A percentile compares a stretch with the other conserved stretches of the same genome.
Conservation (phyloP, 306 rosid species). For the Corylus heterophylla region DNA sequence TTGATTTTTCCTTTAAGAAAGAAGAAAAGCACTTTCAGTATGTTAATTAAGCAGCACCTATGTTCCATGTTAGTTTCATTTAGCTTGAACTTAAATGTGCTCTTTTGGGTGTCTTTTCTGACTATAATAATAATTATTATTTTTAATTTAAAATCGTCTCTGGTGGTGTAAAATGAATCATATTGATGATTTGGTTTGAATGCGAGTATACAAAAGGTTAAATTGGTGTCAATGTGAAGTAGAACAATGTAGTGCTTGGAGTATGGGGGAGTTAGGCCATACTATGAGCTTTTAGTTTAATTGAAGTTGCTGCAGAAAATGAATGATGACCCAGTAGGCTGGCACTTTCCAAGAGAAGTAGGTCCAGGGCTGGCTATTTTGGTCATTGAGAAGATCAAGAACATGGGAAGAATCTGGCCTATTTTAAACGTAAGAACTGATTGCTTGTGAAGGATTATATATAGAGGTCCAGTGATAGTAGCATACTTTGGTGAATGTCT, state of each 20-base stretch:
- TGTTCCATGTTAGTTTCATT: background rate
- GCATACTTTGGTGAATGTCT: background rate
- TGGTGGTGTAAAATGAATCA: background rate
- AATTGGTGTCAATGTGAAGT: background rate
- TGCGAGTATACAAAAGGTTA: background rate
- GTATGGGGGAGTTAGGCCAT: background rate
- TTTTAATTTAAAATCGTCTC: background rate
- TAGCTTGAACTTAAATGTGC: background rate
- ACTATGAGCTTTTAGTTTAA: background rate
- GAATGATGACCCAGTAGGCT: conserved; percentile 7
- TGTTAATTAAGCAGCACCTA: background rate
- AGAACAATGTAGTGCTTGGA: conserved; percentile 1
- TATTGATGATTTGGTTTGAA: background rate
- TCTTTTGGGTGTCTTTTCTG: background rate
- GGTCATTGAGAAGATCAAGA: background rate
- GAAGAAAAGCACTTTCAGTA: background rate
- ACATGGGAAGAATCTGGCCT: background rate
- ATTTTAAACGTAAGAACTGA: background rate
- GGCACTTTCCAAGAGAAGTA: background rate
- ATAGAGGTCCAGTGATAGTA: conserved; percentile 7
- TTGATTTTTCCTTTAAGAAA: background rate
- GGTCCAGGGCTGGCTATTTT: background rate
- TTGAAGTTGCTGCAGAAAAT: background rate
- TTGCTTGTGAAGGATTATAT: conserved; percentile 11
- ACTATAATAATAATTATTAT: too few relatives aligned